Conservation (phyloP, 2,329 filamentous ascomycete species). For the Berkeleyomyces basicola region DNA sequence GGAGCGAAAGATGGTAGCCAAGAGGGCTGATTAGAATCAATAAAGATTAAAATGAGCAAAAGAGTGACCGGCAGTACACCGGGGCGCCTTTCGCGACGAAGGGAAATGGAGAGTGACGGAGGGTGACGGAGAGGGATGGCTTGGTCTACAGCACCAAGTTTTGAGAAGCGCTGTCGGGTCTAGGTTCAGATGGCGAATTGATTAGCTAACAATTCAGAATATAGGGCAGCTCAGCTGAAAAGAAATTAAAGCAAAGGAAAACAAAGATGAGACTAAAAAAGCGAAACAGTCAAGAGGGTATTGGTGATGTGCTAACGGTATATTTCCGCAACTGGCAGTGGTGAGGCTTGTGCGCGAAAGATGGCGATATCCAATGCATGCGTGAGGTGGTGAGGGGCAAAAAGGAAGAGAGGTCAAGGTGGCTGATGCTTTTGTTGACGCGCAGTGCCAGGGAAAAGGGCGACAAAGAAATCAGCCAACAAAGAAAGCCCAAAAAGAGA, state of each 20-base stretch:
- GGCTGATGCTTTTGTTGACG: not conserved
- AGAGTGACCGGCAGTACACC: not conserved
- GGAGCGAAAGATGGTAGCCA: not conserved
- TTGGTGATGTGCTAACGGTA: not conserved
- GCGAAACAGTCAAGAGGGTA: not conserved
- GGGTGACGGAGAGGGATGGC: not conserved
- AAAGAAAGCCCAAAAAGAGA: not conserved
- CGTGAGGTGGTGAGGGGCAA: not conserved
- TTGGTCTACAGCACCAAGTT: not conserved
- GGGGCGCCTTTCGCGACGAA: not conserved
- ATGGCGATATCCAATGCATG: not conserved
- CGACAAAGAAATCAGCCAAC: not conserved
- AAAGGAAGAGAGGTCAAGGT: not conserved
- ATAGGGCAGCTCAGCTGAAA: not conserved
- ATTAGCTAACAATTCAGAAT: not conserved
- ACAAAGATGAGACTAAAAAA: not conserved
- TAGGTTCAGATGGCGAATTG: not conserved
- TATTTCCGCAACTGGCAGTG: not conserved
- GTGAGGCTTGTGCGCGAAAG: not conserved
- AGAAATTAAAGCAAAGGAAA: not conserved
- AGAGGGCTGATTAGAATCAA: not conserved
- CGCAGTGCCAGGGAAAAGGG: not conserved
- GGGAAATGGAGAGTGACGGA: not conserved
- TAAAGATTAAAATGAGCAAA: not conserved
- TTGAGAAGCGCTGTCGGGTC: not conserved